These are phyloP conservation scores for Trichoderma gamsii DNA, from an alignment of 495 filamentous ascomycete species.

Conservation along the genomic window DNA sequence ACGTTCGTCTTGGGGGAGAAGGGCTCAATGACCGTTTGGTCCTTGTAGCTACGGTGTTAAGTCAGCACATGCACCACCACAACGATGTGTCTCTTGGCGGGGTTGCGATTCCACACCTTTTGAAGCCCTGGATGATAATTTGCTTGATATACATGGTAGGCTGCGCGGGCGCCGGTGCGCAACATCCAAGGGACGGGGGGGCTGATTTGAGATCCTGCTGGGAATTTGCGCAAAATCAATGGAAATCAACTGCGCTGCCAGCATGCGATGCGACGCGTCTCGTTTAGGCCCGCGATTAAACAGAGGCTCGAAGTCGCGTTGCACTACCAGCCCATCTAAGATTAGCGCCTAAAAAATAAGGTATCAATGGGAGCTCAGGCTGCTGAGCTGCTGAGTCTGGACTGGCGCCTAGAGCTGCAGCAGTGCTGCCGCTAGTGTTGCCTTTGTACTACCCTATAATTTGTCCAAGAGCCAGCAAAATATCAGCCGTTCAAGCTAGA, in stretches of 20 bases:
- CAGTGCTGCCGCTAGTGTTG: no score
- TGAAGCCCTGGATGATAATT: constrained; percentile 99
- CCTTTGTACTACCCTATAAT: not conserved
- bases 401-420: no score
- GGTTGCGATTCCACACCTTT: constrained; percentile 59
- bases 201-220: not conserved
- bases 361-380: not conserved
- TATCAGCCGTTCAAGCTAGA: no score
- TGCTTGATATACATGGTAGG: constrained; percentile 95
- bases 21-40: constrained; percentile 96
- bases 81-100: not conserved
- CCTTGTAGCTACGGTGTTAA: constrained; percentile 73
- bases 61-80: not conserved
- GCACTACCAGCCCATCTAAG: constrained; percentile 7
- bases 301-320: constrained; percentile 10
- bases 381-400: no score
- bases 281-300: constrained; percentile 13
- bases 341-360: constrained; percentile 11
- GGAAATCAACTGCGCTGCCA: not conserved
- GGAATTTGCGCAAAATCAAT: constrained; percentile 2
- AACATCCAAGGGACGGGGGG: constrained; percentile 3
- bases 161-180: constrained; percentile 27
- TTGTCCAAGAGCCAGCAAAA: not conserved
- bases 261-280: constrained; percentile 15
- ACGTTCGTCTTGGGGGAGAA: constrained; percentile 98